A percentile compares a stretch with the other conserved stretches of the same genome.
Conservation (phyloP, 2,329 filamentous ascomycete species). For the Clathrospora elynae region DNA sequence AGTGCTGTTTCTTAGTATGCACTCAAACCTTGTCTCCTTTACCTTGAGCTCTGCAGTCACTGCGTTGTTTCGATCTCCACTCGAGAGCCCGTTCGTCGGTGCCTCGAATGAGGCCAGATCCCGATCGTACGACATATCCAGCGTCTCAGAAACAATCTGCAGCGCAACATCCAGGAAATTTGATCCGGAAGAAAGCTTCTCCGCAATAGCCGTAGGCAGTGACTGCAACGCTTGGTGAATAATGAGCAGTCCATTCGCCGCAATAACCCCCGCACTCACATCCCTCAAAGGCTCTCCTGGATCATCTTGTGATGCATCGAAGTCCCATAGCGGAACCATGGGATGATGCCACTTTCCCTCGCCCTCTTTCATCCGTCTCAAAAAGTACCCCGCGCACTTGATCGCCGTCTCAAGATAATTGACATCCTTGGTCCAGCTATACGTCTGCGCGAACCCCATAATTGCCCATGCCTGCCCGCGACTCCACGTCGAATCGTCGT, state of each 20-base stretch:
- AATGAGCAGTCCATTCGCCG: constrained; percentile 51
- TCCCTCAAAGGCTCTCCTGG: constrained; percentile 40
- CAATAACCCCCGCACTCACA: constrained; percentile 50
- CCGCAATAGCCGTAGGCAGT: constrained; percentile 7
- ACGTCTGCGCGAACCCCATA: constrained; percentile 55
- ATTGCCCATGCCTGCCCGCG: constrained; percentile 59
- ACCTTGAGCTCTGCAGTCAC: constrained; percentile 23
- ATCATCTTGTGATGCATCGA: constrained; percentile 55
- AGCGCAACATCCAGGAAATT: constrained; percentile 26
- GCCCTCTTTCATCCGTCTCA: constrained; percentile 48
- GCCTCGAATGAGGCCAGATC: constrained; percentile 33
- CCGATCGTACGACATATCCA: constrained; percentile 40
- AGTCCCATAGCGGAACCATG: constrained; percentile 57
- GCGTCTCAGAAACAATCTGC: constrained; percentile 31
- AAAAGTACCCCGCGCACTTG: constrained; percentile 55
- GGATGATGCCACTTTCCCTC: constrained; percentile 34
- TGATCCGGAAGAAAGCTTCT: neutral
- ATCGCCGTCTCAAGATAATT: constrained; percentile 54
- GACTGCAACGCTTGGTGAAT: constrained; percentile 45
- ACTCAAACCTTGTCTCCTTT: constrained; percentile 47
- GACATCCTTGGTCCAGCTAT: constrained; percentile 53
- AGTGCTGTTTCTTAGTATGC: constrained; percentile 54
- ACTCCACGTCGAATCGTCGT: constrained; percentile 54
- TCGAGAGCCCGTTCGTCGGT: constrained; percentile 13
- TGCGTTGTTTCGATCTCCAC: constrained; percentile 13